Base-by-base conservation (phyloP, 768 basidiomycete species). In the Neoboletus subvelutipes region DNA sequence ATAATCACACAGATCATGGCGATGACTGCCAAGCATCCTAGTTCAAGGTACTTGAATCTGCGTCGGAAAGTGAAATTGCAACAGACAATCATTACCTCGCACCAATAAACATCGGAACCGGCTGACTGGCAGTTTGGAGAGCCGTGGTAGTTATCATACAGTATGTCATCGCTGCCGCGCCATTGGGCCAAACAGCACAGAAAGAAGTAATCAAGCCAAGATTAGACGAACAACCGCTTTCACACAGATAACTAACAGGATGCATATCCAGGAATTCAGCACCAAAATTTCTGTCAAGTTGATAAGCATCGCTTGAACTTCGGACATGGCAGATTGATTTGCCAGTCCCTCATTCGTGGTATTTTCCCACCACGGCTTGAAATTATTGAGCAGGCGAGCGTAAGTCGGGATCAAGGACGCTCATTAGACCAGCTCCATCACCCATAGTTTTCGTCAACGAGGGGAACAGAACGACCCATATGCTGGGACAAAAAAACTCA, bases 81-180 rank as follows among this genome's bases (percentile, higher is more conserved):
- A 9, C 24, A 36, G 17, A 29, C 4, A 55, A 77, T 77, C 63
- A 36, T 29, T 29, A 29, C 29, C 29, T 29, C 29, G 5, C 12
- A 36, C 13, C 34, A 36, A 28, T 28, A 28, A 79, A 78, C 73
- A 77, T 77, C 47, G 70, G 65, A 39, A 78, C 67, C n/a, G 70
- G 74, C 31, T 75, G 67, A 31, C 75, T 66, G 3, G 71, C 70
- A 20, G 73, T 71, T 55, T 79, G 76, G 26, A 77, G 47, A 45
- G 69, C 67, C 13, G 75, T 75, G 17, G 74, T 77, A 18, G 59
- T 64, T 46, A 28, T 28, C 28, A 28, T n/a, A n/a, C n/a, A n/a
- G n/a, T n/a, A n/a, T n/a, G 73, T 62, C 70, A 77, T 77, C 62
- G 76, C 66, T 52, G 63, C 45, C 3, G 77, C 76, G 12, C 78